phyloP scores from a whole-genome alignment of 106 monocot species.

The Phalaenopsis aphrodite region DNA sequence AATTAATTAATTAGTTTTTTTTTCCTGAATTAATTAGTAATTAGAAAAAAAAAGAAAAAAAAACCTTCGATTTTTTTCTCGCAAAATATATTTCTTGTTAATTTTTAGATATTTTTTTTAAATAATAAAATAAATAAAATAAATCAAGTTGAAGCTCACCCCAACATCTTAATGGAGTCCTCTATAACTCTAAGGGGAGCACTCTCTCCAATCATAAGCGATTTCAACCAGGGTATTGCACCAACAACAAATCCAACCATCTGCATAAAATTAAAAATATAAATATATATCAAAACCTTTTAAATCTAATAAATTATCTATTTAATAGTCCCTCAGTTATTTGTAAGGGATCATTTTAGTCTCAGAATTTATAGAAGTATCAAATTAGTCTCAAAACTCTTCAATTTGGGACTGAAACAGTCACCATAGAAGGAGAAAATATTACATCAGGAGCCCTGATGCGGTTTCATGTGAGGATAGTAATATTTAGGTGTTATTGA shows the following conservation, averaged over 20 bases:
- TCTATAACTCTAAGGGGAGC: slow-evolving; percentile 45
- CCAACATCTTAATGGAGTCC: slow-evolving; percentile 41
- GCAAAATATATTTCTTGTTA: no score
- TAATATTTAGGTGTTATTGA: no score
- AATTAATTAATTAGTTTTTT: background rate
- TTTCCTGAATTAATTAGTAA: background rate
- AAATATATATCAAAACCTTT: background rate
- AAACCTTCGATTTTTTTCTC: background rate
- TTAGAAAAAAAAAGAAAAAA: background rate
- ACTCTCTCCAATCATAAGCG: slow-evolving; percentile 35
- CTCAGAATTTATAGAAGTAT: no score
- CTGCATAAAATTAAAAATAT: slow-evolving; percentile 11
- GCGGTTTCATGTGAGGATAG: no score
- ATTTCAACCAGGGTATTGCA: slow-evolving; percentile 48
- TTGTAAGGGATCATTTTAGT: background rate
- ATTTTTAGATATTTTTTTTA: no score
- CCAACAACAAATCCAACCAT: slow-evolving; percentile 46
- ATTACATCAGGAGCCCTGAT: no score
- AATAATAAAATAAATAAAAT: background rate
- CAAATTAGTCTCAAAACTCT: no score
- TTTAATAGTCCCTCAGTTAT: background rate
- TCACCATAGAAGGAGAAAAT: no score
- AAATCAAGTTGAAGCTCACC: slow-evolving; percentile 24
- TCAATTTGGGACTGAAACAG: no score
- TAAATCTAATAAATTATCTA: background rate